These are phyloP conservation scores for Physcomitrellopsis africana DNA, from an alignment of 225 moss, liverwort and hornwort genomes.

Conservation along the genomic window DNA sequence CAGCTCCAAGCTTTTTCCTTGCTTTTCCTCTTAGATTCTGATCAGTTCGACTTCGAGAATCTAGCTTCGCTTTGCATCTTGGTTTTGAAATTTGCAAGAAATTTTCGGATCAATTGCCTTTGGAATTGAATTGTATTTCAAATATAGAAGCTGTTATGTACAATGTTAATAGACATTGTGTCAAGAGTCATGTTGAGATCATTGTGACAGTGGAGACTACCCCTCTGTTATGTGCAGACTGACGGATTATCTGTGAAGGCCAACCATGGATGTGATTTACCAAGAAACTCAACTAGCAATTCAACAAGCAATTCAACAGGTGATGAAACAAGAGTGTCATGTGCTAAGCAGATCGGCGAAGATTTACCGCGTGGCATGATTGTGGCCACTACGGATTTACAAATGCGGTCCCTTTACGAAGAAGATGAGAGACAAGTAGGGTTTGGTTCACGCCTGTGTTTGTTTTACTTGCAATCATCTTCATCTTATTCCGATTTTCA, in stretches of 20 bases:
- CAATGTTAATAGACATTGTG: not conserved
- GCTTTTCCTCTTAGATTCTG: not conserved
- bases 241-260: conserved; percentile 5
- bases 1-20: conserved; percentile 21
- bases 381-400: conserved; percentile 70
- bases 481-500: not conserved
- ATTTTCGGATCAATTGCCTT: not conserved
- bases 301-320: not conserved
- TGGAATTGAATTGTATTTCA: not conserved
- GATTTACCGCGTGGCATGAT: conserved; percentile 61
- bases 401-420: conserved; percentile 57
- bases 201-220: not conserved
- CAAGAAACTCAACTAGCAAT: not conserved
- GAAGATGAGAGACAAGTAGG: conserved; percentile 37
- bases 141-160: not conserved
- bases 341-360: conserved; percentile 24
- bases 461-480: not conserved
- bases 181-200: not conserved
- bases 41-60: too few relatives aligned
- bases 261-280: conserved; percentile 11
- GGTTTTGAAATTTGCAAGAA: not conserved
- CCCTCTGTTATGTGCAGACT: conserved; percentile 19
- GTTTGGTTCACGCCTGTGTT: not conserved
- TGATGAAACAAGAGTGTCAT: not conserved
- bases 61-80: not conserved